These are phyloP conservation scores for Sungouiozyma ichnusensis DNA, from an alignment of 805 yeast species.

Conservation along the genomic window DNA sequence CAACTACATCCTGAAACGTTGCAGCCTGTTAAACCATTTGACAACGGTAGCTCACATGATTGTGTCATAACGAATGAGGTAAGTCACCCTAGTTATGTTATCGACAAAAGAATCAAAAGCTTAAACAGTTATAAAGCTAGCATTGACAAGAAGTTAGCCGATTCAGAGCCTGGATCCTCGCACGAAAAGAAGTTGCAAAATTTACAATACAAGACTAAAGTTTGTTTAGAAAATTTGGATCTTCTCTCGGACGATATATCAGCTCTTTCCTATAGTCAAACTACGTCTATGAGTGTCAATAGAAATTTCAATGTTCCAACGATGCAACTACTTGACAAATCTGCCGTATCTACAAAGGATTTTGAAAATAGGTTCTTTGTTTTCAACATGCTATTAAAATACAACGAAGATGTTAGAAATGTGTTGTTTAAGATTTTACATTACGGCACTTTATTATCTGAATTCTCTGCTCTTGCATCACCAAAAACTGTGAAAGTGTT, in stretches of 20 bases:
- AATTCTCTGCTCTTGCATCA: constrained; percentile 34
- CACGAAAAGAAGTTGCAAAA: constrained; percentile 10
- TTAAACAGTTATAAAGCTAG: constrained; percentile 35
- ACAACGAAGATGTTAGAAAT: constrained; percentile 67
- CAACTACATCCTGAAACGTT: constrained; percentile 32
- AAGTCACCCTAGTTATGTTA: constrained; percentile 13
- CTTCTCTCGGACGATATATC: constrained; percentile 16
- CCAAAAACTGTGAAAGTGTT: constrained; percentile 41
- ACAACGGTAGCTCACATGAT: constrained; percentile 46
- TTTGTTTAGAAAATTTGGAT: constrained; percentile 11
- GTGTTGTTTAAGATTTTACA: constrained; percentile 50
- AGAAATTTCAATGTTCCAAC: constrained; percentile 4
- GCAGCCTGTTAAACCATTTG: constrained; percentile 36
- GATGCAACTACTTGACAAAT: constrained; percentile 16
- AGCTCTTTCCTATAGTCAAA: constrained; percentile 6
- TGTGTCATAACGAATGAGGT: constrained; percentile 37
- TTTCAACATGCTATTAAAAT: constrained; percentile 62
- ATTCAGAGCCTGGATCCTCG: constrained; percentile 11
- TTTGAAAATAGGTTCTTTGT: constrained; percentile 54
- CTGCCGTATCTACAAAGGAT: not conserved
- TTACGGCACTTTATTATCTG: constrained; percentile 36
- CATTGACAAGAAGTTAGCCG: constrained; percentile 30
- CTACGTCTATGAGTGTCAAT: not conserved
- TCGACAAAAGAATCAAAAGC: constrained; percentile 14
- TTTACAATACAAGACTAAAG: constrained; percentile 8